Evolutionary conservation across 306 rosid species (phyloP).

Genomic region (Ormosia emarginata): DNA sequence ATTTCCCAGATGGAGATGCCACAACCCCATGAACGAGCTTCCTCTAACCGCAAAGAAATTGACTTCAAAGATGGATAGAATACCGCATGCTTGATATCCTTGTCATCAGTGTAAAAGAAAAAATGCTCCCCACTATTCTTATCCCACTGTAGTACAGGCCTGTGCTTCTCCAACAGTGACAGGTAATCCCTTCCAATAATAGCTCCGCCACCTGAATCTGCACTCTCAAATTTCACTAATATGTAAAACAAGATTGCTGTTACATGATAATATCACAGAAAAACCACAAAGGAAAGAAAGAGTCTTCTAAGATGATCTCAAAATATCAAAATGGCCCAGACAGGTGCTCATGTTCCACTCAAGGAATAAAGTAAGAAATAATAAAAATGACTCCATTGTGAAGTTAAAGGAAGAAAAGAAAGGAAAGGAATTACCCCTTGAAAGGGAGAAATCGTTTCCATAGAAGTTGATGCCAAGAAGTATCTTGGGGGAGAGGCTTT

Average conservation of each 20-base stretch:
- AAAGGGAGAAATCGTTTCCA: slow-evolving; percentile 80
- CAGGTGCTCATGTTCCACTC: neutral
- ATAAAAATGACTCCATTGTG: neutral
- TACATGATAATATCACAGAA: neutral
- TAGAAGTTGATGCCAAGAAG: slow-evolving; percentile 91
- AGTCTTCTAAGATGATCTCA: neutral
- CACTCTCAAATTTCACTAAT: slow-evolving; percentile 17
- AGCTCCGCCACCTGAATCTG: slow-evolving; percentile 71
- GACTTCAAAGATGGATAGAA: slow-evolving; percentile 87
- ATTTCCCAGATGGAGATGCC: slow-evolving; percentile 98
- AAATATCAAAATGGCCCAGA: neutral
- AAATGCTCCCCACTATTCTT: slow-evolving; percentile 77
- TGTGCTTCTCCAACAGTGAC: slow-evolving; percentile 71
- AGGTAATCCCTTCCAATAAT: slow-evolving; percentile 79
- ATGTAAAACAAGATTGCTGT: neutral
- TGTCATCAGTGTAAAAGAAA: slow-evolving; percentile 57
- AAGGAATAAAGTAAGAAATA: neutral
- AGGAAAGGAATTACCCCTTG: slow-evolving; percentile 49
- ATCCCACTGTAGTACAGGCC: slow-evolving; percentile 78
- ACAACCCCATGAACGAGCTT: slow-evolving; percentile 80
- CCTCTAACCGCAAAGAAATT: slow-evolving; percentile 73
- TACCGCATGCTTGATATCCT: slow-evolving; percentile 62
- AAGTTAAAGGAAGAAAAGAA: neutral
- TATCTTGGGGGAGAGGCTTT: slow-evolving; percentile 52
- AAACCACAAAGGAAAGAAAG: neutral